These are phyloP conservation scores for Diddensiella transvaalensis DNA, from an alignment of 805 yeast species.

Conservation along the genomic window DNA sequence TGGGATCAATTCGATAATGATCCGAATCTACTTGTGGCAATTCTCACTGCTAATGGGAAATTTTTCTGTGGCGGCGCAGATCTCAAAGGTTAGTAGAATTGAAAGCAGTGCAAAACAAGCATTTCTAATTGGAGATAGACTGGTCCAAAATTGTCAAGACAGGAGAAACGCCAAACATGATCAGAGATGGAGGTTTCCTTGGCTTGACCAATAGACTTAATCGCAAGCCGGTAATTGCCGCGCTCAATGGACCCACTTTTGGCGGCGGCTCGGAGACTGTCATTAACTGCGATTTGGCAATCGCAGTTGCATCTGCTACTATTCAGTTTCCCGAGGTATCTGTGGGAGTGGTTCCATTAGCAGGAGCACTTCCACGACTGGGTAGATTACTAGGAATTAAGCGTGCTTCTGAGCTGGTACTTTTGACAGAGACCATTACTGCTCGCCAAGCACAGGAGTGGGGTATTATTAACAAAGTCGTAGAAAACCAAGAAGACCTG, in stretches of 20 bases:
- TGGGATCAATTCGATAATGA: background rate
- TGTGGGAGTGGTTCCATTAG: slow-evolving; percentile 16
- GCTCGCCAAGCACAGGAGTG: slow-evolving; percentile 18
- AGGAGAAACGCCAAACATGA: background rate
- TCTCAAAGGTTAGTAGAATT: slow-evolving; percentile 11
- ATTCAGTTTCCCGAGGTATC: slow-evolving; percentile 18
- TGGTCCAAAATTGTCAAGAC: slow-evolving; percentile 8
- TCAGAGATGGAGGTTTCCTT: slow-evolving; percentile 12
- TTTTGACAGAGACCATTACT: slow-evolving; percentile 17
- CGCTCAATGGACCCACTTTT: slow-evolving; percentile 18
- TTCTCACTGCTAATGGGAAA: slow-evolving; percentile 16
- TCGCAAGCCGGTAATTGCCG: slow-evolving; percentile 20
- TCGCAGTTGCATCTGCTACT: slow-evolving; percentile 15
- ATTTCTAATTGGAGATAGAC: no score
- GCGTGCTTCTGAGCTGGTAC: slow-evolving; percentile 17
- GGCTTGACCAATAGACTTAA: slow-evolving; percentile 17
- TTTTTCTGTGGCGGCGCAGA: slow-evolving; percentile 22
- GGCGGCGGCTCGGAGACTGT: slow-evolving; percentile 22
- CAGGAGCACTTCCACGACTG: slow-evolving; percentile 20
- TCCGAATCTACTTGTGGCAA: background rate
- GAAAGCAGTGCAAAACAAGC: no score
- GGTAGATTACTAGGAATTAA: slow-evolving; percentile 12
- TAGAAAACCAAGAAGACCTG: slow-evolving; percentile 11
- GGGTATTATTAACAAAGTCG: slow-evolving; percentile 18
- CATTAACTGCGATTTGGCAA: slow-evolving; percentile 19